Percentiles rank a stretch among this genome's conserved stretches.
Conservation (phyloP, 2,329 filamentous ascomycete species). For the Colletotrichum neosansevieriae region DNA sequence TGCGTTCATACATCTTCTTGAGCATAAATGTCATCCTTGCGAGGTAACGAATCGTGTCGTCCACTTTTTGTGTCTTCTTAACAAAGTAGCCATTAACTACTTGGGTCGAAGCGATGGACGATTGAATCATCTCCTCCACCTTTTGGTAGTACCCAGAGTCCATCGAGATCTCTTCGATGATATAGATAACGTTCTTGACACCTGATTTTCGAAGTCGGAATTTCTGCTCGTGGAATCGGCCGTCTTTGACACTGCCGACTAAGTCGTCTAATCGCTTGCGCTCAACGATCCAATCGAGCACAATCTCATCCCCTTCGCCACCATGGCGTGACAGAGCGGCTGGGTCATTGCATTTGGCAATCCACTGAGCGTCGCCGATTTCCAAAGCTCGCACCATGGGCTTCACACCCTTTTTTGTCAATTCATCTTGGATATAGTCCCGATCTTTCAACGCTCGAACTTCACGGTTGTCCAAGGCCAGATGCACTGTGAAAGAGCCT, state of each 20-base stretch:
- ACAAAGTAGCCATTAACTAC: conserved; percentile 84
- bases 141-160: conserved; percentile 64
- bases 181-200: conserved; percentile 81
- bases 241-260: conserved; percentile 84
- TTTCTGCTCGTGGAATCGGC: conserved; percentile 86
- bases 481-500: conserved; percentile 76
- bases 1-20: conserved; percentile 71
- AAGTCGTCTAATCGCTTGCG: conserved; percentile 85
- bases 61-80: conserved; percentile 79
- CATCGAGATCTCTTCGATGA: conserved; percentile 80
- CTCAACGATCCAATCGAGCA: conserved; percentile 85
- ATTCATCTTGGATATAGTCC: conserved; percentile 81
- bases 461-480: conserved; percentile 82
- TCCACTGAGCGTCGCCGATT: conserved; percentile 82
- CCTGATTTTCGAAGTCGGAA: conserved; percentile 80
- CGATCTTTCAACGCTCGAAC: conserved; percentile 78
- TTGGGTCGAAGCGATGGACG: conserved; percentile 81
- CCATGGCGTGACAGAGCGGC: conserved; percentile 67
- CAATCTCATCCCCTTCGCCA: conserved; percentile 75
- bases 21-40: conserved; percentile 78
- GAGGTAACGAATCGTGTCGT: conserved; percentile 83
- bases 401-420: conserved; percentile 73
- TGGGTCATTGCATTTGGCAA: conserved; percentile 77
- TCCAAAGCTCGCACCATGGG: conserved; percentile 77
- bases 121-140: conserved; percentile 76